These are phyloP conservation scores for Pseudogymnoascus sp. DNA, from an alignment of 2,329 filamentous ascomycete species.

Conservation along the genomic window DNA sequence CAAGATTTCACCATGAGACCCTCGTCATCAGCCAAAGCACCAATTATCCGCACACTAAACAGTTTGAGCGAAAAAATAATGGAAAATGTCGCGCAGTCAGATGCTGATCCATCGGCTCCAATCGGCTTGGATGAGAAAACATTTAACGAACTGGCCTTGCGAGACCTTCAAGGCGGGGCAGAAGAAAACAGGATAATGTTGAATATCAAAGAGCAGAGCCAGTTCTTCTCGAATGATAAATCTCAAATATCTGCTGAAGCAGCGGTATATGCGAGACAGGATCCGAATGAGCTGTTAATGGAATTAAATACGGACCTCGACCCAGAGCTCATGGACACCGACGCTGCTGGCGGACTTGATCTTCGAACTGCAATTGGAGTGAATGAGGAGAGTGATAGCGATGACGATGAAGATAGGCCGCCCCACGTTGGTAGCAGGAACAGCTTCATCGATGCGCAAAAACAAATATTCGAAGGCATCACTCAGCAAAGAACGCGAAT, in stretches of 20 bases:
- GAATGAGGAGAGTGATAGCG: slow-evolving; percentile 62
- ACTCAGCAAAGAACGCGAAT: slow-evolving; percentile 53
- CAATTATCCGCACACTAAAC: slow-evolving; percentile 84
- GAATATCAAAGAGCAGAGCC: slow-evolving; percentile 80
- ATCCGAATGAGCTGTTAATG: slow-evolving; percentile 60
- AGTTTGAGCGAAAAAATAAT: slow-evolving; percentile 89
- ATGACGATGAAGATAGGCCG: slow-evolving; percentile 50
- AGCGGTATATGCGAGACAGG: slow-evolving; percentile 57
- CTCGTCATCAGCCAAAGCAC: slow-evolving; percentile 64
- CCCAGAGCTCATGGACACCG: slow-evolving; percentile 35
- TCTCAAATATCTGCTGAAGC: slow-evolving; percentile 34
- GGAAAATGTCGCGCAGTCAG: slow-evolving; percentile 74
- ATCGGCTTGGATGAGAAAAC: slow-evolving; percentile 65
- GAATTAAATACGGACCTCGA: slow-evolving; percentile 57
- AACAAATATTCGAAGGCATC: slow-evolving; percentile 60
- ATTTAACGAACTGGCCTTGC: slow-evolving; percentile 67
- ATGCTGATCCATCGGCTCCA: slow-evolving; percentile 58
- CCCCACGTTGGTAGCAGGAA: slow-evolving; percentile 62
- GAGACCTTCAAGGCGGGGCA: slow-evolving; percentile 69
- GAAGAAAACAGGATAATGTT: slow-evolving; percentile 74
- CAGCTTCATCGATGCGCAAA: slow-evolving; percentile 57
- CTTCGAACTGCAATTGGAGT: slow-evolving; percentile 61
- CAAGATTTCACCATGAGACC: slow-evolving; percentile 89
- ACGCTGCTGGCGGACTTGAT: slow-evolving; percentile 46
- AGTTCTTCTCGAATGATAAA: slow-evolving; percentile 63